Percentiles rank a stretch among this genome's conserved stretches.
These are phyloP conservation scores for Kokia cookei DNA, from an alignment of 441 rosid species.

Conservation along the genomic window DNA sequence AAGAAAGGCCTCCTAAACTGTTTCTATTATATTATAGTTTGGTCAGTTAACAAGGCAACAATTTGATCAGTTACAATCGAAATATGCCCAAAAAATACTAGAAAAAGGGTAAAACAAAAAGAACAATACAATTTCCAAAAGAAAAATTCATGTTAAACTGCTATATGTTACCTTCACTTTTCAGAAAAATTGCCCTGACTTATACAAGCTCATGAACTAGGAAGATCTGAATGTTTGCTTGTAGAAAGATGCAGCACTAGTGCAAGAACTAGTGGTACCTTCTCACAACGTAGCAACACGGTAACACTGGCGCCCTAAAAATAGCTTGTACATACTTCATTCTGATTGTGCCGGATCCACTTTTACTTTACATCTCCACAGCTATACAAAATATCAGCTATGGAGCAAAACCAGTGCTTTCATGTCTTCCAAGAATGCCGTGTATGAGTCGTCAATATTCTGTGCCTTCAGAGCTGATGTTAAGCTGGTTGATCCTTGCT, in stretches of 20 bases:
- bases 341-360: neutral
- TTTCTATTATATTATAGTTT: neutral
- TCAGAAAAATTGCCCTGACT: neutral
- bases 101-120: no score
- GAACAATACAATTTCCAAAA: neutral
- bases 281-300: neutral
- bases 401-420: constrained; percentile 94
- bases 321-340: neutral
- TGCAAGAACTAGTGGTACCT: neutral
- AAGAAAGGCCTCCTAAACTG: neutral
- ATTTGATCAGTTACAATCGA: neutral
- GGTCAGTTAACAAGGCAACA: neutral
- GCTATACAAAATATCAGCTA: constrained; percentile 23
- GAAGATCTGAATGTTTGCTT: neutral
- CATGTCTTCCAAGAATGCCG: constrained; percentile 92
- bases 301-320: neutral
- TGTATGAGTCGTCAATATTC: constrained; percentile 81
- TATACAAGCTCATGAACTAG: neutral
- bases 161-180: neutral
- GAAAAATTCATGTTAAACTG: neutral
- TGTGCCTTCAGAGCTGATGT: constrained; percentile 51
- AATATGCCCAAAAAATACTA: neutral
- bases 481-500: constrained; percentile 35
- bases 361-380: neutral
- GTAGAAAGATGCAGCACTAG: neutral